Base-by-base conservation (phyloP, 73 alveolate species). In the Symbiodinium pilosum region DNA sequence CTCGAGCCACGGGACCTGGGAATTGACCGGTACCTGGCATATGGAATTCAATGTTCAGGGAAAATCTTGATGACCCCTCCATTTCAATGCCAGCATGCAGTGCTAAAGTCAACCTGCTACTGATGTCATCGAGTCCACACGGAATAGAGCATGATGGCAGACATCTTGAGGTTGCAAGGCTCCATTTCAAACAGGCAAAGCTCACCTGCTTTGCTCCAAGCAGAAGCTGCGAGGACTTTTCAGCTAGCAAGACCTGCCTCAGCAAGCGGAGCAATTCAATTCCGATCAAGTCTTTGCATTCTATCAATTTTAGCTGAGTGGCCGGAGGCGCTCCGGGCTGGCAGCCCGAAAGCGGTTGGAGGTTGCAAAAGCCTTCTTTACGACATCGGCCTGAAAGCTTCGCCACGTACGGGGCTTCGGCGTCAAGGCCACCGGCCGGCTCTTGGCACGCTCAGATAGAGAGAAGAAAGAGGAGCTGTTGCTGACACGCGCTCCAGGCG, bases 391-490 rank as follows among this genome's bases (percentile, higher is more conserved):
- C 24, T 56, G 85, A 59, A 56, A 38, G 68, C 41, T 38, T 43
- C 94, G 94, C 94, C 94, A 87, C 59, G 68, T 87, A 24, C 43
- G 4, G 18, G 94, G 86, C 32, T 87, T 81, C 6, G 94, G 94
- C 68, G 47, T 41, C 94, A 54, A 43, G 34, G 43, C 42, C 56
- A 87, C 64, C 32, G 94, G 94, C n/a, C 86, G 24, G 42, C 94
- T 81, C 3, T 1, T n/a, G 32, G 43, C 42, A 40, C 92, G n/a
- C 32, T 34, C 92, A 43, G 54, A 42, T 11, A 21, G 75, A 9
- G 81, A 64, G 81, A 64, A 64, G 81, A 26, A 28, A 38, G 20
- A 9, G 44, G 44, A 30, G 44, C 18, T 1, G 44, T 24, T 30
- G 3, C 24, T 43, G 30, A 24, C 41, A 7, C 84, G 24, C 1